Percentiles rank a stretch among this genome's conserved stretches.
These are phyloP conservation scores for Baudoinia panamericana DNA, from an alignment of 495 filamentous ascomycete genomes.

Conservation along the genomic window DNA sequence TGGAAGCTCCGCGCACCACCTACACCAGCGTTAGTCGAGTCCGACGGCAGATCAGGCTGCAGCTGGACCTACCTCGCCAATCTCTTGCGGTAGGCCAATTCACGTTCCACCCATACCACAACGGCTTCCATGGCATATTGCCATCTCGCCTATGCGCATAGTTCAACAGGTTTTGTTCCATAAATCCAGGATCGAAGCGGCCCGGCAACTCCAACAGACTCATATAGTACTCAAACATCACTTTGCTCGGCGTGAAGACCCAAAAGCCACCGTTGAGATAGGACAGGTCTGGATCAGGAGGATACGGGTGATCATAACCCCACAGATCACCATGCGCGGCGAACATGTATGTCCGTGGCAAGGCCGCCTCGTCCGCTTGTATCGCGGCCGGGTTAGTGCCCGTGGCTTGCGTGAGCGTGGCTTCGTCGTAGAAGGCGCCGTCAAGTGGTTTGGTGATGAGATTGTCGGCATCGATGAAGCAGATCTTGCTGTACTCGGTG, in stretches of 20 bases:
- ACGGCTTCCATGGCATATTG: conserved; percentile 21
- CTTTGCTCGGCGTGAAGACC: conserved; percentile 16
- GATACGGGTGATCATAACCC: conserved; percentile 17
- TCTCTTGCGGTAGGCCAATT: conserved; percentile 22
- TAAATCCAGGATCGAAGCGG: conserved; percentile 13
- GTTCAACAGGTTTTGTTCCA: conserved; percentile 21
- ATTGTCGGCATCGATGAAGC: conserved; percentile 22
- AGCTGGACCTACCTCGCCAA: conserved; percentile 10
- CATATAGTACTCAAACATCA: conserved; percentile 20
- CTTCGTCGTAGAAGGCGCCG: conserved; percentile 24
- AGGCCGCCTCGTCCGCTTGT: conserved; percentile 15
- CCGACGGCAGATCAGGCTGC: not conserved
- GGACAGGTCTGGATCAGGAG: conserved; percentile 7
- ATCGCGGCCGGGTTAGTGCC: conserved; percentile 1
- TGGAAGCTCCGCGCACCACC: conserved; percentile 20
- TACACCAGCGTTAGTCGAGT: not conserved
- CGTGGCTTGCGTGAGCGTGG: conserved; percentile 16
- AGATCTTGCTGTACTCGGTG: conserved; percentile 20
- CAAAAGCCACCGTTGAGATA: conserved; percentile 23
- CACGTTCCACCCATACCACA: conserved; percentile 25
- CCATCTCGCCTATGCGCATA: conserved; percentile 21
- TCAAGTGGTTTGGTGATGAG: conserved; percentile 21
- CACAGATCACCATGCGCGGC: conserved; percentile 14
- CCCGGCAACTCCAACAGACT: conserved; percentile 11
- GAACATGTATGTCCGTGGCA: conserved; percentile 22